These are phyloP conservation scores for Sutorius eximius DNA, from an alignment of 1,284 basidiomycete genomes.

Conservation along the genomic window DNA sequence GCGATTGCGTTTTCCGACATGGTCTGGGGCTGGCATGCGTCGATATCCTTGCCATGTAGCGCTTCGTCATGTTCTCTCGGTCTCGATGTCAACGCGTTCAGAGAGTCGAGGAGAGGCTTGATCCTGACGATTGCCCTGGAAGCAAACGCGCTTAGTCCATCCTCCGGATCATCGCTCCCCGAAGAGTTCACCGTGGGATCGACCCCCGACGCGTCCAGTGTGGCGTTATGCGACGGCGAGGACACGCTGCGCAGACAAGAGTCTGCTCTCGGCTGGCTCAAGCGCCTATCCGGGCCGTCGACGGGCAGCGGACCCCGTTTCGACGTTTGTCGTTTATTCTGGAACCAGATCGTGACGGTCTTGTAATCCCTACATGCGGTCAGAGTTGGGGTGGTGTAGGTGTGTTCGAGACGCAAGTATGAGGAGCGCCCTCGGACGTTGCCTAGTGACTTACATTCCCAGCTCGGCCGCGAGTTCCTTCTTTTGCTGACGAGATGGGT, in stretches of 20 bases:
- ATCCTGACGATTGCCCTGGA: constrained; percentile 21
- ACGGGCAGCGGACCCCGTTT: constrained; percentile 36
- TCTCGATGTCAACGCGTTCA: constrained; percentile 17
- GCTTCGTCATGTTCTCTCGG: constrained; percentile 2
- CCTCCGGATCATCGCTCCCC: background rate
- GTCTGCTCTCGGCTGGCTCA: constrained; percentile 10
- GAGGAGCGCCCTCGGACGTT: background rate
- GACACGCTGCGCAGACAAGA: constrained; percentile 31
- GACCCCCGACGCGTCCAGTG: constrained; percentile 11
- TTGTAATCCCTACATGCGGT: constrained; percentile 38
- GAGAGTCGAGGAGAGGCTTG: constrained; percentile 22
- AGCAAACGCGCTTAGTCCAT: constrained; percentile 1
- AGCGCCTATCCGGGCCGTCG: background rate
- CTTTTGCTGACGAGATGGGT: constrained; percentile 42
- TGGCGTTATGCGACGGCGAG: constrained; percentile 32
- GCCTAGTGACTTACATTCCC: constrained; percentile 37
- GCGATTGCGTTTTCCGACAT: background rate
- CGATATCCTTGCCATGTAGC: background rate
- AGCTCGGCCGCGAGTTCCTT: constrained; percentile 38
- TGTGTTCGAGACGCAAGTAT: background rate
- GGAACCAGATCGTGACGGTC: constrained; percentile 52
- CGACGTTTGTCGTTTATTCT: constrained; percentile 48
- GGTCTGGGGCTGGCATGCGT: background rate
- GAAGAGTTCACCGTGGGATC: background rate
- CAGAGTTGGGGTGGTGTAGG: background rate